phyloP scores from a whole-genome alignment of 305 asterid genomes.

The Fraxinus sp. region DNA sequence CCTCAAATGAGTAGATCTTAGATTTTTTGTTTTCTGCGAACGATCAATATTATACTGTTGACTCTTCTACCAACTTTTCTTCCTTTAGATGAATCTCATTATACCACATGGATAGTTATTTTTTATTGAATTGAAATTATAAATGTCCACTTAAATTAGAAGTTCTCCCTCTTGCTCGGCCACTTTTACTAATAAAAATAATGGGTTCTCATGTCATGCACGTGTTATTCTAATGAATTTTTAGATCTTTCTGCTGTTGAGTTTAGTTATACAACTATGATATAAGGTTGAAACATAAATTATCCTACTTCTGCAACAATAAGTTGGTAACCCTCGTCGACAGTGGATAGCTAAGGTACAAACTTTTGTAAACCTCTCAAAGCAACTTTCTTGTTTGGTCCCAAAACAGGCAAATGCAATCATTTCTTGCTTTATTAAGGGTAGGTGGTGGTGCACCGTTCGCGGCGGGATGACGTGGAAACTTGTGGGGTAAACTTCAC shows the following conservation, averaged over 20 bases:
- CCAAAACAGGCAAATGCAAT: background rate
- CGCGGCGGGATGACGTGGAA: background rate
- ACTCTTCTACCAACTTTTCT: background rate
- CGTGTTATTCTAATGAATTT: too few species aligned
- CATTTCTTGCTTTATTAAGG: background rate
- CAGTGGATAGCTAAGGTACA: background rate
- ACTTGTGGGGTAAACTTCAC: conserved; percentile 31
- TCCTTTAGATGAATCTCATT: too few species aligned
- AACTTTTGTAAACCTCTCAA: background rate
- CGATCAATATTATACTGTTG: background rate
- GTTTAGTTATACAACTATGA: too few species aligned
- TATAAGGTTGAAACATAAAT: too few species aligned
- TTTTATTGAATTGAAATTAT: background rate
- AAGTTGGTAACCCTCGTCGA: too few species aligned
- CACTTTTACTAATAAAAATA: too few species aligned
- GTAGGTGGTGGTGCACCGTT: background rate
- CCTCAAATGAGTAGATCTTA: background rate
- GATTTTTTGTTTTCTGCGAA: too few species aligned
- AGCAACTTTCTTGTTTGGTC: background rate
- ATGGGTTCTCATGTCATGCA: background rate
- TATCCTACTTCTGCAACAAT: too few species aligned
- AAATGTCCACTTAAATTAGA: background rate
- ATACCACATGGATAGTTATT: too few species aligned
- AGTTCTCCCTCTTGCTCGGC: background rate
- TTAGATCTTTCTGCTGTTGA: too few species aligned